phyloP scores from a whole-genome alignment of 225 moss, liverwort and hornwort genomes.

The Takakia lepidozioides region DNA sequence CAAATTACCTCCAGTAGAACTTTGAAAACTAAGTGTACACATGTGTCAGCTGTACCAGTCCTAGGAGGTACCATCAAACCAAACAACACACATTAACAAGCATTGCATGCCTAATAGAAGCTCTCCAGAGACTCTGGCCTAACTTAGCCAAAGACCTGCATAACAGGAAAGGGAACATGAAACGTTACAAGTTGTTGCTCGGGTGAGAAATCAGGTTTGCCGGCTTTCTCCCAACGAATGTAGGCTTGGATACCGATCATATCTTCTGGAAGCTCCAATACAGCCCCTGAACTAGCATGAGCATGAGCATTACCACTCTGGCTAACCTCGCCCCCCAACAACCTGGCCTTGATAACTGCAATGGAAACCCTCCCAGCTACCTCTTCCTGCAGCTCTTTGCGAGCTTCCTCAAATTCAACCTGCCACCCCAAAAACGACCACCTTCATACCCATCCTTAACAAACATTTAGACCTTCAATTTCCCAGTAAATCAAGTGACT shows the following conservation, averaged over 20 bases:
- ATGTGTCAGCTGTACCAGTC: not conserved
- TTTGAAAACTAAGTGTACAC: no score
- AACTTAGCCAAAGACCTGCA: no score
- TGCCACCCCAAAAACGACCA: conserved; percentile 14
- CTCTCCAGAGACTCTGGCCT: no score
- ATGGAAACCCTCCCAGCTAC: conserved; percentile 53
- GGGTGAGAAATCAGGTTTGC: not conserved
- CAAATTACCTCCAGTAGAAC: no score
- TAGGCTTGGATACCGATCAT: conserved; percentile 1
- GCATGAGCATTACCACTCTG: conserved; percentile 15
- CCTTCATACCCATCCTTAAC: no score
- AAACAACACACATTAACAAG: not conserved
- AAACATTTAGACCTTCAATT: no score
- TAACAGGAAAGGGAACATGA: not conserved
- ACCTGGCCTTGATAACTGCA: conserved; percentile 29
- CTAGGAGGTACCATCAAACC: no score
- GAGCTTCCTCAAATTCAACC: conserved; percentile 68
- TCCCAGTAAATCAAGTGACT: no score
- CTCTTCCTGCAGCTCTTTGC: conserved; percentile 62
- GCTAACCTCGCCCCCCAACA: conserved; percentile 20
- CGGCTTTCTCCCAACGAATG: conserved; percentile 5
- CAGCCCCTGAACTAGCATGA: conserved; percentile 13
- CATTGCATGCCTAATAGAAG: no score
- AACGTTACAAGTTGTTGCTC: conserved; percentile 4
- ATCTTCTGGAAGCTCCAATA: not conserved